These are phyloP conservation scores for Mrakia gelida DNA, from an alignment of 768 basidiomycete genomes.

Conservation along the genomic window DNA sequence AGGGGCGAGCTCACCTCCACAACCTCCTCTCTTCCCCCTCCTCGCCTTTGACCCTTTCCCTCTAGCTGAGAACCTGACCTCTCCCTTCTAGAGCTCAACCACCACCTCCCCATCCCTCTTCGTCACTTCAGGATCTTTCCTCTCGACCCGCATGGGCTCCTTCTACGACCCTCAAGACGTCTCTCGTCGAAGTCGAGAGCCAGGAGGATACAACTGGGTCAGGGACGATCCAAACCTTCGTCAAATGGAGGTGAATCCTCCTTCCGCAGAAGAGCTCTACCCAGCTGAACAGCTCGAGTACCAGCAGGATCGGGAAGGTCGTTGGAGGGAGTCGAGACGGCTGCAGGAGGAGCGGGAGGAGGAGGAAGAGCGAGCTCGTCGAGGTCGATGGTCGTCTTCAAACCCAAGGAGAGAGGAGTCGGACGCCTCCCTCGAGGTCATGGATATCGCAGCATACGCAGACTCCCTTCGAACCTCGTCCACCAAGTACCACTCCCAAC, in stretches of 20 bases:
- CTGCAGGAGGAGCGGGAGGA: not conserved
- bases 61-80: not conserved
- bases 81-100: not conserved
- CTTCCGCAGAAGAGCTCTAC: not conserved
- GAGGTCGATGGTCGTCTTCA: not conserved
- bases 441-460: not conserved
- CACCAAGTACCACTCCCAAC: not conserved
- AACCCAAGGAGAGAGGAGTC: not conserved
- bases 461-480: not conserved
- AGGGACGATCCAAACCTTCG: not conserved
- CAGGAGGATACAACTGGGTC: not conserved
- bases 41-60: not conserved
- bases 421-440: constrained; percentile 10
- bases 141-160: not conserved
- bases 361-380: not conserved
- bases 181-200: not conserved
- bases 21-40: not conserved
- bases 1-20: constrained; percentile 1
- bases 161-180: not conserved
- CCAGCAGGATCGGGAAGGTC: not conserved
- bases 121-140: not conserved
- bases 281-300: not conserved
- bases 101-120: not conserved
- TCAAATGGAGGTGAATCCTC: not conserved
- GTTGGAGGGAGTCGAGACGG: not conserved